Evolutionary conservation across 495 filamentous ascomycete genomes (phyloP).

Genomic region (Chaetomidium leptoderma): DNA sequence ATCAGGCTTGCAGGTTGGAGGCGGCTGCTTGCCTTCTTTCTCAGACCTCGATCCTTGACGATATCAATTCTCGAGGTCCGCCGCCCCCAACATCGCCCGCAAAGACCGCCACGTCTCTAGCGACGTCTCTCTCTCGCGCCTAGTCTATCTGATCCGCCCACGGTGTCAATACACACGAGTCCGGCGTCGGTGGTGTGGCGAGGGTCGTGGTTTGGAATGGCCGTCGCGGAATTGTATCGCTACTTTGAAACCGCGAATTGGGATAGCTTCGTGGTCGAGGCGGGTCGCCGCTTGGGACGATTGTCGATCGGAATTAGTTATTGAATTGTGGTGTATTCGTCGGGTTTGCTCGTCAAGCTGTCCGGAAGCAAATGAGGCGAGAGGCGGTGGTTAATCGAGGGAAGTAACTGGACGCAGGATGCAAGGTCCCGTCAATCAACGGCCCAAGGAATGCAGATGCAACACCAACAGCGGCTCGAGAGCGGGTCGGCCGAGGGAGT

Average conservation of each 20-base stretch:
- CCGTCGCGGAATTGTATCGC: background rate
- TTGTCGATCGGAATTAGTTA: background rate
- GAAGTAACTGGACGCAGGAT: constrained; percentile 4
- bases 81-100: constrained; percentile 38
- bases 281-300: background rate
- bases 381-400: background rate
- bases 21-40: constrained; percentile 4
- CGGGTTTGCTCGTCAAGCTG: background rate
- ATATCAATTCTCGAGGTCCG: constrained; percentile 35
- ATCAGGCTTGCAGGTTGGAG: constrained; percentile 3
- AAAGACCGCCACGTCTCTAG: constrained; percentile 32
- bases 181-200: constrained; percentile 1
- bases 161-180: background rate
- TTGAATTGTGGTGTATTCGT: background rate
- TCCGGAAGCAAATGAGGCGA: background rate
- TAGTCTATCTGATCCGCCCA: background rate
- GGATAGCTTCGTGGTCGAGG: background rate
- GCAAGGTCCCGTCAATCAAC: constrained; percentile 5
- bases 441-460: constrained; percentile 5
- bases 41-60: constrained; percentile 30
- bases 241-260: background rate
- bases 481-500: background rate
- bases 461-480: background rate
- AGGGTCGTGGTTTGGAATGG: background rate
- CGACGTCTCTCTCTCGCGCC: constrained; percentile 20